A percentile compares a stretch with the other conserved stretches of the same genome.
phyloP scores from a whole-genome alignment of 2,329 filamentous ascomycete genomes.

The Pseudogymnoascus sp. region DNA sequence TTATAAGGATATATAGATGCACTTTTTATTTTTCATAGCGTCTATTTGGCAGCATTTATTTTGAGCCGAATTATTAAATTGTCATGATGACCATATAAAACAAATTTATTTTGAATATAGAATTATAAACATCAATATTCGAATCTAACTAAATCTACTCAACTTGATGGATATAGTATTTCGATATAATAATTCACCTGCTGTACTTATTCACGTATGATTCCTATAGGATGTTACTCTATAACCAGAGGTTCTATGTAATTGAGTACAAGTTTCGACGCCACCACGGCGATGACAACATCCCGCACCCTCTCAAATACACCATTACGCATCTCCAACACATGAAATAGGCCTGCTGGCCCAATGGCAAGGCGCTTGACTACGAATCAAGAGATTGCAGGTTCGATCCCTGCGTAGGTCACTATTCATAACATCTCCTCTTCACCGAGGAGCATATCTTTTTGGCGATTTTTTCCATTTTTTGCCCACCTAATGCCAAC shows the following conservation, averaged over 20 bases:
- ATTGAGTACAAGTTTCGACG: not conserved
- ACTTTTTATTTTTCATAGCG: not conserved
- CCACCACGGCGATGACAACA: not conserved
- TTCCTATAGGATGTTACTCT: not conserved
- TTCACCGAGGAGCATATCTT: not conserved
- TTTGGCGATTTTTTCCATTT: not conserved
- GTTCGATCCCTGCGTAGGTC: conserved; percentile 27
- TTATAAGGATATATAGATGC: not conserved
- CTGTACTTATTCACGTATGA: not conserved
- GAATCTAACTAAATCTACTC: not conserved
- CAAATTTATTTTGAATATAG: not conserved
- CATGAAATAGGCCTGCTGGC: conserved; percentile 31
- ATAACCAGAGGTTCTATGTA: not conserved
- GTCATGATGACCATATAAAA: not conserved
- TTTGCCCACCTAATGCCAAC: not conserved
- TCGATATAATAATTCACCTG: not conserved
- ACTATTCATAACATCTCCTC: conserved; percentile 9
- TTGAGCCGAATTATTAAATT: not conserved
- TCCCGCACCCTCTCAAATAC: not conserved
- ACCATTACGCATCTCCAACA: not conserved
- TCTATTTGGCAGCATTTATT: not conserved
- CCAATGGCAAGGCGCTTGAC: conserved; percentile 53
- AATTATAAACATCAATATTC: not conserved
- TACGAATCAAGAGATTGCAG: conserved; percentile 41
- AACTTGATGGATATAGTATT: not conserved